Evolutionary conservation across 768 basidiomycete genomes (phyloP).

Genomic region (Boletus edulis): DNA sequence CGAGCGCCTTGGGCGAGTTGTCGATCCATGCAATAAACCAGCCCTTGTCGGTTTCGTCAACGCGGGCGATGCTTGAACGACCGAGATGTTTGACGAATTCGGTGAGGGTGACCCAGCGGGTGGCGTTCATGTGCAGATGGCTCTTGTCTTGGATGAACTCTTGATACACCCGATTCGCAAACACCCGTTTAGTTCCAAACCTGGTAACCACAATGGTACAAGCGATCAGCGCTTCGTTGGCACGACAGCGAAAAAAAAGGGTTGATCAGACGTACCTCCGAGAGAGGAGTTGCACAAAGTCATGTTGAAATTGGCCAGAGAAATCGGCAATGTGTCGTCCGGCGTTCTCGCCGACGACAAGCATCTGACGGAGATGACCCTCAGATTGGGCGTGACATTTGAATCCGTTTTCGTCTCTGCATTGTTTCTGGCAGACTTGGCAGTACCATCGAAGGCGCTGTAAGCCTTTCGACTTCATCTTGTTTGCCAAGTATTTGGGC

Average conservation of each 20-base stretch:
- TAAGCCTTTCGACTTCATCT: slow-evolving; percentile 96
- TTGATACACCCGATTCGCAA: slow-evolving; percentile 94
- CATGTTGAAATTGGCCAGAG: slow-evolving; percentile 83
- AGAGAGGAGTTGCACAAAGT: slow-evolving; percentile 88
- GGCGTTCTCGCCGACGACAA: slow-evolving; percentile 93
- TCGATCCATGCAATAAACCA: slow-evolving; percentile 99
- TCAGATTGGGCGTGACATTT: slow-evolving; percentile 91
- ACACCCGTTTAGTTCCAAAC: slow-evolving; percentile 92
- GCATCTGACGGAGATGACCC: slow-evolving; percentile 93
- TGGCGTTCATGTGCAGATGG: slow-evolving; percentile 98
- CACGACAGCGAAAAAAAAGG: too few species aligned
- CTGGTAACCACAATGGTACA: slow-evolving; percentile 33
- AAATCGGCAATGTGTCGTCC: slow-evolving; percentile 90
- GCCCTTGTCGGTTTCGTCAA: slow-evolving; percentile 98
- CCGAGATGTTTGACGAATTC: slow-evolving; percentile 93
- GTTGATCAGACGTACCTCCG: slow-evolving; percentile 53
- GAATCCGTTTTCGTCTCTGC: slow-evolving; percentile 98
- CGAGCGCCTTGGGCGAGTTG: slow-evolving; percentile 90
- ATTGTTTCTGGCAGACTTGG: slow-evolving; percentile 99
- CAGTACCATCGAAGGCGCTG: slow-evolving; percentile 98
- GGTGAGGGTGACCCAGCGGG: slow-evolving; percentile 96
- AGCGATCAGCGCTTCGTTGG: neutral
- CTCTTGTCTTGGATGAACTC: slow-evolving; percentile 94
- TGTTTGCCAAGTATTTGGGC: slow-evolving; percentile 87
- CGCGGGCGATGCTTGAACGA: slow-evolving; percentile 78